Evolutionary conservation across 768 basidiomycete species (phyloP).

Genomic region (Boletus tomentosulus): DNA sequence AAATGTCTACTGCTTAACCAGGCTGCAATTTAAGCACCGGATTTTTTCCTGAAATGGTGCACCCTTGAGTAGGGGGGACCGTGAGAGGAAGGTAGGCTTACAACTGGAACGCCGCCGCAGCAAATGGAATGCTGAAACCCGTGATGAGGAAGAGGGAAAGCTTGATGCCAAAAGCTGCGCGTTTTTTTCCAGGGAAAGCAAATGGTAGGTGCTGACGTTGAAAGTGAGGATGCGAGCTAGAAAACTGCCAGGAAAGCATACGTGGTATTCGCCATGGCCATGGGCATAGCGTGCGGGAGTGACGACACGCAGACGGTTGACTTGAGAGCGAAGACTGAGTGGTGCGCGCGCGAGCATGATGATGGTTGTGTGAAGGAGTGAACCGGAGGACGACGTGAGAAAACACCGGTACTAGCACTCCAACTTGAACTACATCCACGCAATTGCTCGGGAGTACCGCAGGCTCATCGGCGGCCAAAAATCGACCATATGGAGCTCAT

Average conservation of each 20-base stretch:
- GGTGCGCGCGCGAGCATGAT: slow-evolving; percentile 45
- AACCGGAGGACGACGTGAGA: slow-evolving; percentile 18
- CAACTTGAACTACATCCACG: background rate
- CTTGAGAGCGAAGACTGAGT: slow-evolving; percentile 37
- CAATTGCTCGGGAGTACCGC: background rate
- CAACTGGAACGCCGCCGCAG: slow-evolving; percentile 61
- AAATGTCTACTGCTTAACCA: slow-evolving; percentile 2
- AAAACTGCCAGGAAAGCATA: slow-evolving; percentile 23
- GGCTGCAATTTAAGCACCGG: slow-evolving; percentile 24
- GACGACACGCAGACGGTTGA: slow-evolving; percentile 23
- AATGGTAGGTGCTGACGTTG: slow-evolving; percentile 52
- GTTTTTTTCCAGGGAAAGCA: slow-evolving; percentile 48
- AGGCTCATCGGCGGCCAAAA: background rate
- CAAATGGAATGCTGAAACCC: slow-evolving; percentile 68
- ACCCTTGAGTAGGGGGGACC: slow-evolving; percentile 2
- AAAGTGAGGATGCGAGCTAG: background rate
- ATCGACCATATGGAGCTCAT: background rate
- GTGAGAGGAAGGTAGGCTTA: slow-evolving; percentile 31
- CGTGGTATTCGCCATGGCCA: slow-evolving; percentile 50
- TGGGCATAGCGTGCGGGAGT: slow-evolving; percentile 43
- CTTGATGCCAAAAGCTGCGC: slow-evolving; percentile 38
- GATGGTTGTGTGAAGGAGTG: slow-evolving; percentile 13
- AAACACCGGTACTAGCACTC: background rate
- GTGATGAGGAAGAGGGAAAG: slow-evolving; percentile 37
- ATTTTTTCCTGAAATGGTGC: slow-evolving; percentile 37